Conservation (phyloP, 2,329 filamentous ascomycete genomes). For the Mycosphaerella arachidis region DNA sequence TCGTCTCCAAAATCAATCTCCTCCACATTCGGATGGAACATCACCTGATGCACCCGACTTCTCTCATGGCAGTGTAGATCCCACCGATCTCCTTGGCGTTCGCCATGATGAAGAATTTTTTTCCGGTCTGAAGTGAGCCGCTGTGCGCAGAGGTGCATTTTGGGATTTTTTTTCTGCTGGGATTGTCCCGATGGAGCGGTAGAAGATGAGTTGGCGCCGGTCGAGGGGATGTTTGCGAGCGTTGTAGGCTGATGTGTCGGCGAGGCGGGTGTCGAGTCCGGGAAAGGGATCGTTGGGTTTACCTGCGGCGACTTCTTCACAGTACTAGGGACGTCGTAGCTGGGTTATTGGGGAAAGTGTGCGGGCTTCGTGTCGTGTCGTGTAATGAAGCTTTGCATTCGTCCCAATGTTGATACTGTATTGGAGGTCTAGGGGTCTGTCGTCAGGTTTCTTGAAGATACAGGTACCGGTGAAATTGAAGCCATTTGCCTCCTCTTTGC, state of each 20-base stretch:
- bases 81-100: constrained; percentile 42
- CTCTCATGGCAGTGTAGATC: constrained; percentile 38
- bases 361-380: constrained; percentile 29
- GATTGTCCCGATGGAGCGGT: constrained; percentile 35
- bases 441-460: constrained; percentile 46
- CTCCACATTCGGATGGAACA: constrained; percentile 42
- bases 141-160: constrained; percentile 54
- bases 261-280: constrained; percentile 36
- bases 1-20: constrained; percentile 34
- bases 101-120: constrained; percentile 49
- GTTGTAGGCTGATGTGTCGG: constrained; percentile 49
- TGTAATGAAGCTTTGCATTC: constrained; percentile 25
- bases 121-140: constrained; percentile 52
- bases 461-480: constrained; percentile 48
- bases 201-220: constrained; percentile 38
- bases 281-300: too few relatives aligned
- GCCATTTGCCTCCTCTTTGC: constrained; percentile 37
- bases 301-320: constrained; percentile 12
- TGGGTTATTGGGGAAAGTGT: constrained; percentile 26
- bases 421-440: constrained; percentile 27
- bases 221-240: constrained; percentile 30
- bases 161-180: constrained; percentile 34
- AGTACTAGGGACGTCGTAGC: constrained; percentile 31
- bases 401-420: constrained; percentile 29
- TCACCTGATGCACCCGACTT: constrained; percentile 44